phyloP scores from a whole-genome alignment of 2,329 filamentous ascomycete genomes.

The Thermochaetoides dissita region DNA sequence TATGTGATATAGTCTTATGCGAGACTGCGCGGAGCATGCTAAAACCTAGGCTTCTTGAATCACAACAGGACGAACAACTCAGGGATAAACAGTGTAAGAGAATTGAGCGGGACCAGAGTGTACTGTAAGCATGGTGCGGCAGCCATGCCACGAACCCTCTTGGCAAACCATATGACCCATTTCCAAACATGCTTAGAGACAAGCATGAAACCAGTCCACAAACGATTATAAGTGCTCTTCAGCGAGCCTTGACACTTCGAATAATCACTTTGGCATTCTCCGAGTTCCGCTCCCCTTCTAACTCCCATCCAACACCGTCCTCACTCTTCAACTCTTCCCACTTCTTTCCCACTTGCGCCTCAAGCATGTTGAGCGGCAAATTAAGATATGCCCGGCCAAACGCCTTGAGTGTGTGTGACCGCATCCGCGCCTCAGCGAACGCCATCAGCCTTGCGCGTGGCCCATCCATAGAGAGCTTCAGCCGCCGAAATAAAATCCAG shows the following conservation, averaged over 20 bases:
- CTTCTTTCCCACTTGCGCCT: constrained; percentile 49
- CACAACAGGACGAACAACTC: too few relatives aligned
- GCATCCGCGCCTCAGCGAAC: constrained; percentile 62
- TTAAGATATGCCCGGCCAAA: constrained; percentile 69
- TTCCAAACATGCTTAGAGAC: too few relatives aligned
- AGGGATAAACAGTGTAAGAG: too few relatives aligned
- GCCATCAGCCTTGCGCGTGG: constrained; percentile 69
- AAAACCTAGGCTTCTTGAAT: too few relatives aligned
- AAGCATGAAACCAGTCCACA: background rate
- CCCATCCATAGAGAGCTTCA: constrained; percentile 61
- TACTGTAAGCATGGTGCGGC: too few relatives aligned
- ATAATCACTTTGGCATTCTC: constrained; percentile 47
- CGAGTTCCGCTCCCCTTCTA: constrained; percentile 49
- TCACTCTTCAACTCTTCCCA: constrained; percentile 58
- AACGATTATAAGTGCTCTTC: too few relatives aligned
- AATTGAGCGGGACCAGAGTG: too few relatives aligned
- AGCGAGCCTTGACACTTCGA: constrained; percentile 33
- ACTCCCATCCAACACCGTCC: constrained; percentile 73
- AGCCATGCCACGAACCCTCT: too few relatives aligned
- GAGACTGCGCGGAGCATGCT: too few relatives aligned
- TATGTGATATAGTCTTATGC: too few relatives aligned
- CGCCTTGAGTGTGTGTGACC: constrained; percentile 70
- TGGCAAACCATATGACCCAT: too few relatives aligned
- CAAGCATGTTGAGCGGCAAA: constrained; percentile 55
- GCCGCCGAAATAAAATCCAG: constrained; percentile 63